Percentiles rank a stretch among this genome's conserved stretches.
phyloP scores from a whole-genome alignment of 1,284 basidiomycete species.

The Pseudozyma pruni region DNA sequence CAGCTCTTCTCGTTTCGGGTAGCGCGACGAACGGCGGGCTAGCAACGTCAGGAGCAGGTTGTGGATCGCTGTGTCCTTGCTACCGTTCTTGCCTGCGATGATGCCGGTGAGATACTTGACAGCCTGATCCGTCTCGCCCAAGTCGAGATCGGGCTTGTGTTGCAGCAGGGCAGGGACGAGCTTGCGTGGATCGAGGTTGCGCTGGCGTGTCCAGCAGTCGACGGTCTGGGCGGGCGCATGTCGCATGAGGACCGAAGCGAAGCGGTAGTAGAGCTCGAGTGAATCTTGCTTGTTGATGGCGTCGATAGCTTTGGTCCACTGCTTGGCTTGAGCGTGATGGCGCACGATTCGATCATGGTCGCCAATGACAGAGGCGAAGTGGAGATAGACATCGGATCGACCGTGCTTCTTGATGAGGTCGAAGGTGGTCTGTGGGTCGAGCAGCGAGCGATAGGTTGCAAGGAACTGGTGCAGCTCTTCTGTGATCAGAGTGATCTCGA shows the following conservation, averaged over 20 bases:
- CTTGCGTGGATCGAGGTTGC: constrained; percentile 80
- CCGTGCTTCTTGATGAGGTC: constrained; percentile 94
- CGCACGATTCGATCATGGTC: constrained; percentile 88
- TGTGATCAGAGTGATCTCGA: constrained; percentile 84
- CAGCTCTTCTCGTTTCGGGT: constrained; percentile 64
- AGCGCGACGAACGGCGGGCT: constrained; percentile 68
- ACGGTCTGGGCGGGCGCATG: constrained; percentile 87
- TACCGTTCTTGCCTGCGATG: constrained; percentile 81
- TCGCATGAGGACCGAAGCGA: constrained; percentile 86
- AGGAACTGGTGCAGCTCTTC: constrained; percentile 93
- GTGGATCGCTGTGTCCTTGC: constrained; percentile 86
- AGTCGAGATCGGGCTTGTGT: constrained; percentile 72
- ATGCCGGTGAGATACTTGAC: constrained; percentile 83
- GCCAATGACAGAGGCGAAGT: constrained; percentile 84
- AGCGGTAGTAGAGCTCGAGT: constrained; percentile 91
- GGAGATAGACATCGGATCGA: constrained; percentile 88
- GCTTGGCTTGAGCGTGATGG: constrained; percentile 89
- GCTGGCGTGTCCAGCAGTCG: constrained; percentile 88
- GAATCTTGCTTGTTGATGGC: constrained; percentile 79
- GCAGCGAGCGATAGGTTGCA: constrained; percentile 78
- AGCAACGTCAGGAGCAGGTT: constrained; percentile 92
- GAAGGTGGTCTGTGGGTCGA: constrained; percentile 86
- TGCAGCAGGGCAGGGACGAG: constrained; percentile 90
- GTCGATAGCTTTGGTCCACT: constrained; percentile 90
- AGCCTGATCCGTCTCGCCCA: constrained; percentile 76